Percentiles rank a stretch among this genome's conserved stretches.
These are phyloP conservation scores for Paraphoma chrysanthemicola DNA, from an alignment of 2,329 filamentous ascomycete species.

Conservation along the genomic window DNA sequence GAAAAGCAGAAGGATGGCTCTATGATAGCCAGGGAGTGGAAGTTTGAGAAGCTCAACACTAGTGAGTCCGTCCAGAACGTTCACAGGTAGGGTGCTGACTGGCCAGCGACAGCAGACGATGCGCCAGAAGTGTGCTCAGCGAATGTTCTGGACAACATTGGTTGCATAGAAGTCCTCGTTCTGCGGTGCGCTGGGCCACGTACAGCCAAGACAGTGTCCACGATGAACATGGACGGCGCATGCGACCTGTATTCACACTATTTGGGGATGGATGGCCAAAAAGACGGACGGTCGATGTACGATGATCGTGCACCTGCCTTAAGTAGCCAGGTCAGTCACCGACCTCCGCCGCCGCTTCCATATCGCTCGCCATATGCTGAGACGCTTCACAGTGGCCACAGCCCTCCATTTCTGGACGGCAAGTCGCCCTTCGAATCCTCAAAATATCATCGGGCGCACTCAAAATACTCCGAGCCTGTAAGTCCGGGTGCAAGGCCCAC, in stretches of 20 bases:
- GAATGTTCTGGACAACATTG: slow-evolving; percentile 49
- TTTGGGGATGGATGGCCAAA: slow-evolving; percentile 20
- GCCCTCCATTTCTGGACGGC: not conserved
- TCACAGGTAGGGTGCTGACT: slow-evolving; percentile 17
- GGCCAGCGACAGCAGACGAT: slow-evolving; percentile 47
- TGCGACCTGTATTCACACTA: slow-evolving; percentile 22
- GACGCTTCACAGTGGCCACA: slow-evolving; percentile 9
- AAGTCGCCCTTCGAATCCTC: not conserved
- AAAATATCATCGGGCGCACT: not conserved
- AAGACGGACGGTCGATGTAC: slow-evolving; percentile 8
- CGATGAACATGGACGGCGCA: slow-evolving; percentile 40
- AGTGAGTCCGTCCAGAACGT: slow-evolving; percentile 41
- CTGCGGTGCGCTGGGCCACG: slow-evolving; percentile 50
- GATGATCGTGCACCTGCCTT: slow-evolving; percentile 23
- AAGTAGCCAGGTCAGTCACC: not conserved
- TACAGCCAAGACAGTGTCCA: slow-evolving; percentile 18
- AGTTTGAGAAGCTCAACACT: slow-evolving; percentile 58
- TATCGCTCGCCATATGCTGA: slow-evolving; percentile 25
- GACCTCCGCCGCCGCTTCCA: slow-evolving; percentile 7
- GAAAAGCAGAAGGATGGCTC: slow-evolving; percentile 53
- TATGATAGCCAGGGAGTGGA: slow-evolving; percentile 61
- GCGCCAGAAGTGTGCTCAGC: slow-evolving; percentile 38
- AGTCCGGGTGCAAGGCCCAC: slow-evolving; percentile 12
- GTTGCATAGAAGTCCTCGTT: slow-evolving; percentile 57
- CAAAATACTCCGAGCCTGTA: slow-evolving; percentile 14